Evolutionary conservation across 371 early-diverging fungal species (phyloP), one percentile per base, ranked within the genome.

Genomic region (Rhizopus microsporus): DNA sequence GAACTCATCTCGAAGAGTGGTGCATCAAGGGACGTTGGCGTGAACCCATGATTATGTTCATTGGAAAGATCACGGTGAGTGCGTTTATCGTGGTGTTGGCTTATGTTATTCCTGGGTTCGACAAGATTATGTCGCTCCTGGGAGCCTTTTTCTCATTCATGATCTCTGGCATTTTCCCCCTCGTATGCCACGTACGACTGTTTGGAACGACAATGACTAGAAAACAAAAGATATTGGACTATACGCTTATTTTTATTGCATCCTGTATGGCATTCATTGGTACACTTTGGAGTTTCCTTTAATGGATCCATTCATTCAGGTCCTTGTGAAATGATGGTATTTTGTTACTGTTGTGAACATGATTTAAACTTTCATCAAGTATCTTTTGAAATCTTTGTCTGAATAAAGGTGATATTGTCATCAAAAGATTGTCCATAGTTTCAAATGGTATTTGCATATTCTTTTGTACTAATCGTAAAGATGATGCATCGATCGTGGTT

Each of bases 101-200:
- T 23, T 63, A 78, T 42, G n/a, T 65, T 16, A 66, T 86, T 32
- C 90, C 88, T 5, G 65, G 67, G 13, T 90, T 90, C 57, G 77
- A 86, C 37, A 51, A 66, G 23, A 65, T 89, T 31, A 86, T 89
- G 82, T 78, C 82, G 3, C 51, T 88, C 9, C 66, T 90, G 15
- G 89, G 91, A 7, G 69, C 75, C 9, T 61, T 82, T 29, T 88
- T 86, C 46, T 74, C 81, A 7, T 80, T 85, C 54, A 62, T 75
- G 13, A 75, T 89, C 33, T 79, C 81, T 5, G 84, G 80, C 5
- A 75, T 86, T 1, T 78, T 89, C 49, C 89, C 91, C 29, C 44
- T 64, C 5, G 37, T 76, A 12, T 85, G 84, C 57, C 81, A 81
- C 59, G 43, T 81, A 56, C 49, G 37, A 5, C 57, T 88, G 44